Percentiles rank a stretch among this genome's conserved stretches.
phyloP scores from a whole-genome alignment of 495 filamentous ascomycete species.

The Penicillium soppii region DNA sequence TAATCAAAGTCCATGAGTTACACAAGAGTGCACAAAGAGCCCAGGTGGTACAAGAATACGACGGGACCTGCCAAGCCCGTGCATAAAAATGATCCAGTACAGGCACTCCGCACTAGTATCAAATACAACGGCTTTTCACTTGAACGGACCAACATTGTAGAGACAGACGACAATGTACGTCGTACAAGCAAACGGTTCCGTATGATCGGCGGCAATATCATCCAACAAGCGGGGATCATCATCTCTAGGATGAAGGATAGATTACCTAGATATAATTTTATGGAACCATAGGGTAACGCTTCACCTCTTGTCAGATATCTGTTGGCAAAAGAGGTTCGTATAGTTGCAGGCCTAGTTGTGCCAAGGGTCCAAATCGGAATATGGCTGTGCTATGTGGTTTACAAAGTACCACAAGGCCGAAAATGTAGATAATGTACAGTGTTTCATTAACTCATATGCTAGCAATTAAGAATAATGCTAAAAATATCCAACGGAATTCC shows the following conservation, averaged over 20 bases:
- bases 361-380: too few species aligned
- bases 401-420: neutral
- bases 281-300: neutral
- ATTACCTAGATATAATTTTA: too few species aligned
- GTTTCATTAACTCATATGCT: constrained; percentile 27
- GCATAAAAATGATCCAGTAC: too few species aligned
- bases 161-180: neutral
- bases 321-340: neutral
- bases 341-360: too few species aligned
- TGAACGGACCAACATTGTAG: too few species aligned
- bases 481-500: constrained; percentile 18
- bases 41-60: too few species aligned
- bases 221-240: too few species aligned
- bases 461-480: constrained; percentile 30
- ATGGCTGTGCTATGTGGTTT: neutral
- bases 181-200: neutral
- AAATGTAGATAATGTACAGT: constrained; percentile 27
- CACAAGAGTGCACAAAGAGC: too few species aligned
- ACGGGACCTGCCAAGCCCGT: too few species aligned
- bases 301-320: neutral
- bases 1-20: too few species aligned
- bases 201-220: neutral
- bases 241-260: too few species aligned
- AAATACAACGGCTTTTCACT: neutral
- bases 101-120: too few species aligned